phyloP scores from a whole-genome alignment of 2,329 filamentous ascomycete genomes.

The Teratosphaeria nubilosa region DNA sequence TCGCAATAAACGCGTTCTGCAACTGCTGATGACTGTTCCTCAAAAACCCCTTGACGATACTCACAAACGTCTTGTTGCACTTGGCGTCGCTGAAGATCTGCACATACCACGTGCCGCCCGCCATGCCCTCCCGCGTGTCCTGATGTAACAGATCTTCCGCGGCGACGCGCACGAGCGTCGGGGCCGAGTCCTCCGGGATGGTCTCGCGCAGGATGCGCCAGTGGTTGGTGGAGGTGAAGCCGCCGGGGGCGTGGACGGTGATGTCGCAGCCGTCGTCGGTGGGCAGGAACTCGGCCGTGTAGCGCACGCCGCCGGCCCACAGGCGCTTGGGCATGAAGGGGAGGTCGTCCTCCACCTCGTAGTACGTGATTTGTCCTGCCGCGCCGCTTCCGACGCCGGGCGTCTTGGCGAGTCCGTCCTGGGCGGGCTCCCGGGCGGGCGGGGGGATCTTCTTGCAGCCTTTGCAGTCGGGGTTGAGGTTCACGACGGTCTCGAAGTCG shows the following conservation, averaged over 20 bases:
- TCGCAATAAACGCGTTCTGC: conserved; percentile 22
- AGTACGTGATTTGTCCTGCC: conserved; percentile 11
- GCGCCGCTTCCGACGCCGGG: background rate
- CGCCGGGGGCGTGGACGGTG: conserved; percentile 23
- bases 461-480: conserved; percentile 23
- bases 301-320: conserved; percentile 24
- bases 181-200: conserved; percentile 10
- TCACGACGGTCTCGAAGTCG: conserved; percentile 24
- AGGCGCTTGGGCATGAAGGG: conserved; percentile 26
- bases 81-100: conserved; percentile 25
- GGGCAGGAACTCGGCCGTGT: conserved; percentile 21
- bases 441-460: conserved; percentile 17
- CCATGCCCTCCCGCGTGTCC: conserved; percentile 2
- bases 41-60: conserved; percentile 25
- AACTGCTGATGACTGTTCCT: conserved; percentile 23
- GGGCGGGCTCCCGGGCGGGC: conserved; percentile 6
- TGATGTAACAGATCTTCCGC: conserved; percentile 17
- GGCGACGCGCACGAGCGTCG: conserved; percentile 6
- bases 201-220: conserved; percentile 22
- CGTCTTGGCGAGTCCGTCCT: conserved; percentile 4
- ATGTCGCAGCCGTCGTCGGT: conserved; percentile 25
- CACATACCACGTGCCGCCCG: conserved; percentile 19
- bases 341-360: conserved; percentile 26
- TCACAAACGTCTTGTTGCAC: conserved; percentile 22
- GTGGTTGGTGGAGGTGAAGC: conserved; percentile 24